Base-by-base conservation (phyloP, 306 rosid genomes). In the Quercus rubra region DNA sequence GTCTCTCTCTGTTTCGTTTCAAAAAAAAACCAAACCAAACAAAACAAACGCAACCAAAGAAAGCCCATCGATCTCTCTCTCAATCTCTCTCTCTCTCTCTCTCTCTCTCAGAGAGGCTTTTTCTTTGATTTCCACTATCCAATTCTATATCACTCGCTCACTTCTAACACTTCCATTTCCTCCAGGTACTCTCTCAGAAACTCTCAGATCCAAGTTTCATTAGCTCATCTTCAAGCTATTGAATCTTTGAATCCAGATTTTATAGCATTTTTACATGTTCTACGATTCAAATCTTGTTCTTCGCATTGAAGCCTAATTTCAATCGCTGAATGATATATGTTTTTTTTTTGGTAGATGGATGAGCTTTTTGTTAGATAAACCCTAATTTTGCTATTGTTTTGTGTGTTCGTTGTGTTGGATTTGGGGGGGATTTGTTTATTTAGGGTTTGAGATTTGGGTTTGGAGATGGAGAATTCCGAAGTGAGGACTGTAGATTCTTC, bases 391-490 rank as follows among this genome's bases (percentile, higher is more conserved):
- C 20, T 31, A 1, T 51, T 5, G n/a, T 69, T 68, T 31, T 61
- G 8, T 56, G 3, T 71, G 63, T 64, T 38, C 19, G 0, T 79
- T 63, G 0, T 38, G 3, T 66, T 11, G 55, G 49, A 2, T n/a
- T 21, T 19, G 13, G 49, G 58, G 58, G 55, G 14, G 30, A 10
- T 2, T 20, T 25, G 1, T 12, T 49, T 49, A 49, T 49, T 49
- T 75, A 82, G 82, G 89, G 77, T 62, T 86, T 81, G 58, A 55
- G 43, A 54, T 35, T 55, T 31, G 38, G 72, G 13, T 80, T 20
- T 57, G 10, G 67, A 73, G 72, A 95, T 95, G 99, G 99, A 95
- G 12, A 87, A 74, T 70, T 78, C 78, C 3, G 98, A 93, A 17
- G 80, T 73, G 25, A 91, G 61, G 78, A 73, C 46, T 21, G 69